phyloP scores from a whole-genome alignment of 73 alveolate genomes.

The Diophrys appendiculata region DNA sequence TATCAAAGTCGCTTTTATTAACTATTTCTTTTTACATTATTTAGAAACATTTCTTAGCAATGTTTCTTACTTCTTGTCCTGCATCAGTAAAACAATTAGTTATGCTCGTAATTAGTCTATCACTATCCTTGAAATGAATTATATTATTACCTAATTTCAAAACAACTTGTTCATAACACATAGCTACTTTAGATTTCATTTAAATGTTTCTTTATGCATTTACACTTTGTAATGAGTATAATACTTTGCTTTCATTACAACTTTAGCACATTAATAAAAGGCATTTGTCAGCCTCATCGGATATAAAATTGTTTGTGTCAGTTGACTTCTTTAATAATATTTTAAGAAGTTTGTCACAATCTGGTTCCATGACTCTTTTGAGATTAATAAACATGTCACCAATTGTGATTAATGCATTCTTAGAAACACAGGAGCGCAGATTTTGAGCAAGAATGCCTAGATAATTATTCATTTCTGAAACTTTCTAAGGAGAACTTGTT shows the following conservation, averaged over 20 bases:
- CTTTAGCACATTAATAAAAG: background rate
- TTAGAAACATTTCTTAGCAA: conserved; percentile 1
- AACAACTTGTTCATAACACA: background rate
- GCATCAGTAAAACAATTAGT: background rate
- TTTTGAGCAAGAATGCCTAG: conserved; percentile 1
- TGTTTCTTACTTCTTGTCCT: conserved; percentile 1
- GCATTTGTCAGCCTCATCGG: background rate
- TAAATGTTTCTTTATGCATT: background rate
- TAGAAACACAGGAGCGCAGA: background rate
- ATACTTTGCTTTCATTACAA: background rate
- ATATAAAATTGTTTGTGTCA: background rate
- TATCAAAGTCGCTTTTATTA: conserved; percentile 28
- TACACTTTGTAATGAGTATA: background rate
- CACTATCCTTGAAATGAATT: background rate
- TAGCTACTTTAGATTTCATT: conserved; percentile 1
- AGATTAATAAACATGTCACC: background rate
- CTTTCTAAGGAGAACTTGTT: background rate
- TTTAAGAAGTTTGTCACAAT: background rate
- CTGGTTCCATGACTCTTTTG: background rate
- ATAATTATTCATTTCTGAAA: background rate
- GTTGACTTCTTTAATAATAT: background rate
- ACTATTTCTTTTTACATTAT: conserved; percentile 6
- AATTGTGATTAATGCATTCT: background rate
- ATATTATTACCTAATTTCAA: background rate
- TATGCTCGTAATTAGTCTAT: background rate